Conservation (phyloP, 2,329 filamentous ascomycete species). For the Sporothrix protearum region DNA sequence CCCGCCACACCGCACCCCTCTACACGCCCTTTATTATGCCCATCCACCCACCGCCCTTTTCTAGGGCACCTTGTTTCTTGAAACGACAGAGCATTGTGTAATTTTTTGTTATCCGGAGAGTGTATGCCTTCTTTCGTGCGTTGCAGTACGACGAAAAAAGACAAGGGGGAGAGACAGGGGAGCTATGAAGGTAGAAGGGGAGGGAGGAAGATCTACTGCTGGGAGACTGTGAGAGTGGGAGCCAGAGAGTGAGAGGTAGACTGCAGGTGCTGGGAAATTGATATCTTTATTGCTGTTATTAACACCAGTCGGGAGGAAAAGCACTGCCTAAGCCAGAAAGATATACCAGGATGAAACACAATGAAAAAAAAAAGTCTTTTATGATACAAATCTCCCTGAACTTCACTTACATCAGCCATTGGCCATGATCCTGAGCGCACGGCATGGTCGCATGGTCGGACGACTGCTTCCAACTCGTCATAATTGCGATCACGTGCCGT, state of each 20-base stretch:
- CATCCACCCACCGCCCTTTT: not conserved
- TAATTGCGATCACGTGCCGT: not conserved
- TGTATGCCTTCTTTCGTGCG: not conserved
- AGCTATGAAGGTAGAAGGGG: too few relatives aligned
- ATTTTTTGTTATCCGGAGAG: not conserved
- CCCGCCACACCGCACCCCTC: not conserved
- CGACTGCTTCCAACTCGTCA: not conserved
- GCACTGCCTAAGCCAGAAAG: not conserved
- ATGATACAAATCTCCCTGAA: not conserved
- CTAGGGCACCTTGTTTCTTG: constrained; percentile 9
- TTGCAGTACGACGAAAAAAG: not conserved
- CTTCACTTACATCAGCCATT: not conserved
- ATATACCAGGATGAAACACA: constrained; percentile 1
- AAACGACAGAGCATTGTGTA: constrained; percentile 2
- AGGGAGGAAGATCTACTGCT: not conserved
- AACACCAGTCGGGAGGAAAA: not conserved
- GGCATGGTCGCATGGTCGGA: not conserved
- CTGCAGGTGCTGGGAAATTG: constrained; percentile 10
- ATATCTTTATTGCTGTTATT: not conserved
- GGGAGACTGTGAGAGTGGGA: not conserved
- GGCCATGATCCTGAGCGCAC: not conserved
- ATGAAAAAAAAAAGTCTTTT: constrained; percentile 1
- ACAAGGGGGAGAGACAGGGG: not conserved
- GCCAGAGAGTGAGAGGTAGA: not conserved
- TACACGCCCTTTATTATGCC: not conserved